These are phyloP conservation scores for Mucor ambiguus DNA, from an alignment of 371 early-diverging fungal species.

Conservation along the genomic window DNA sequence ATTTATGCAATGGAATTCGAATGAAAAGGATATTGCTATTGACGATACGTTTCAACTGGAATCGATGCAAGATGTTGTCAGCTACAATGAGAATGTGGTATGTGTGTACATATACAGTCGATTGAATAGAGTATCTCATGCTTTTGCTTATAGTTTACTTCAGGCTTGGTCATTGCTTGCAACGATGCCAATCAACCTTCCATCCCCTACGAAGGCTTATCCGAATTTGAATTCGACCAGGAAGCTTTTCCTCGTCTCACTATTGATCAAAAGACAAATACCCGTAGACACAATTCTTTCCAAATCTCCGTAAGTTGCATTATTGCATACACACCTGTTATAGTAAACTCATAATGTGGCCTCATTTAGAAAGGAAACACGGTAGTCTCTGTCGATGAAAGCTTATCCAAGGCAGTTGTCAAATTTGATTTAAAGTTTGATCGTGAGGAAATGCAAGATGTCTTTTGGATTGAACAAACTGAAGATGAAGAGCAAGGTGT, in stretches of 20 bases:
- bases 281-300: neutral
- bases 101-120: neutral
- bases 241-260: neutral
- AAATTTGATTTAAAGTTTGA: constrained; percentile 10
- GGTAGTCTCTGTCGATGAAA: neutral
- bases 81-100: neutral
- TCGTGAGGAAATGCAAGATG: constrained; percentile 11
- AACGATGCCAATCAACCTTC: neutral
- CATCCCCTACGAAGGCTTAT: constrained; percentile 14
- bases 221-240: constrained; percentile 12
- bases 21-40: neutral
- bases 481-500: neutral
- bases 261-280: constrained; percentile 2
- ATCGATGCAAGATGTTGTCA: neutral
- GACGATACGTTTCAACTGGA: neutral
- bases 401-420: neutral
- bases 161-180: neutral
- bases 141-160: neutral
- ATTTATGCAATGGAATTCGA: neutral
- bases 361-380: neutral
- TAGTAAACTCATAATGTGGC: too few relatives aligned
- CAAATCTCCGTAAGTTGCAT: neutral
- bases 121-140: neutral
- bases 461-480: constrained; percentile 13
- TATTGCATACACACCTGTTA: neutral